Evolutionary conservation across 805 yeast genomes (phyloP).

Genomic region (Cyberlindnera lachancei): DNA sequence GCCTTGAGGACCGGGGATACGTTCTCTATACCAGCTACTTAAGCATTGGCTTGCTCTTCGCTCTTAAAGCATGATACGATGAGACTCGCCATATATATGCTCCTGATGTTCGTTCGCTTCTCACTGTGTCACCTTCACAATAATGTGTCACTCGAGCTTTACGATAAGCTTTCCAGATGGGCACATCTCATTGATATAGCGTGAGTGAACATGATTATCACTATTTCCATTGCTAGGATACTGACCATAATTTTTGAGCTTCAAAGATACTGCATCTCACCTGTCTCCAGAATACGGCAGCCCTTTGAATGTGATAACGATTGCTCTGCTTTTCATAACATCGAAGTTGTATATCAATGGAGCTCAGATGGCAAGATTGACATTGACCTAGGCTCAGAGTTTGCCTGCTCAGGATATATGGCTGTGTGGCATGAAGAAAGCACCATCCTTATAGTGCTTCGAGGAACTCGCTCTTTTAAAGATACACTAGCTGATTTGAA

Average conservation of each 20-base stretch:
- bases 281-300: conserved; percentile 9
- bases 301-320: conserved; percentile 21
- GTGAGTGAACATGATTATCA: conserved; percentile 3
- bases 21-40: too few relatives aligned
- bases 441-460: conserved; percentile 9
- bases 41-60: too few relatives aligned
- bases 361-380: conserved; percentile 11
- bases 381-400: neutral
- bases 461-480: conserved; percentile 23
- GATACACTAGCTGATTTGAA: conserved; percentile 20
- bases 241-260: too few relatives aligned
- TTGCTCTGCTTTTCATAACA: conserved; percentile 16
- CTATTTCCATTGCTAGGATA: neutral
- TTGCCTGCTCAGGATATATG: conserved; percentile 20
- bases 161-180: conserved; percentile 6
- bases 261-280: conserved; percentile 20
- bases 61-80: too few relatives aligned
- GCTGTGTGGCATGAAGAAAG: conserved; percentile 11
- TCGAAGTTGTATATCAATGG: conserved; percentile 21
- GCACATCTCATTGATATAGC: conserved; percentile 22
- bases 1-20: too few relatives aligned
- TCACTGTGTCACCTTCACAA: neutral
- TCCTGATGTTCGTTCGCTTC: too few relatives aligned
- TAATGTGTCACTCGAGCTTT: conserved; percentile 9
- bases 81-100: too few relatives aligned